Evolutionary conservation across 805 yeast genomes (phyloP).

Genomic region (Metschnikowia vanudenii): DNA sequence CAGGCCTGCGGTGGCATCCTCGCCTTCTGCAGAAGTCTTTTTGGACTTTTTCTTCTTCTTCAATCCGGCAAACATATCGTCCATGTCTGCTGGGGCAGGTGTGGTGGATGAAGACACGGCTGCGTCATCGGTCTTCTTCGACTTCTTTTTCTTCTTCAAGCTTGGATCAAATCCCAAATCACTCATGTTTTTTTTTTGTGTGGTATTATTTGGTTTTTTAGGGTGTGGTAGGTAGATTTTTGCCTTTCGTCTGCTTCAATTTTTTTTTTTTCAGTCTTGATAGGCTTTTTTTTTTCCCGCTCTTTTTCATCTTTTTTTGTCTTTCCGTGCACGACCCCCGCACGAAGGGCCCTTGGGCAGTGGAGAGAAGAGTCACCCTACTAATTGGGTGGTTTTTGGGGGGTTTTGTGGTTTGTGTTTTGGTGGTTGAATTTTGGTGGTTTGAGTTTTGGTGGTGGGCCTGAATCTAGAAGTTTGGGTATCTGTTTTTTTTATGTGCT

Average conservation of each 20-base stretch:
- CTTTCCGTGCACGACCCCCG: conserved; percentile 9
- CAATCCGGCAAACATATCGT: conserved; percentile 69
- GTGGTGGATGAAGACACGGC: conserved; percentile 26
- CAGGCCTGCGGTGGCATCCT: conserved; percentile 7
- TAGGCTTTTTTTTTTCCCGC: conserved; percentile 3
- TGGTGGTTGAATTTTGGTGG: too few species aligned
- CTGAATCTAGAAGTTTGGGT: too few species aligned
- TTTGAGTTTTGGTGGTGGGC: too few species aligned
- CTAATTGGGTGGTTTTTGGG: too few species aligned
- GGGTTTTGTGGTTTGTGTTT: too few species aligned
- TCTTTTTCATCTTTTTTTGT: background rate
- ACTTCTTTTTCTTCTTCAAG: conserved; percentile 81
- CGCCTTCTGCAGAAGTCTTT: conserved; percentile 12
- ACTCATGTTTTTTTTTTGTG: conserved; percentile 34
- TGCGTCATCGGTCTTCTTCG: conserved; percentile 47
- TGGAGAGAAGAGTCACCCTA: too few species aligned
- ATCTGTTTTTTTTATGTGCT: too few species aligned
- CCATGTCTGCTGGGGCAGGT: conserved; percentile 36
- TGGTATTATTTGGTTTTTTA: background rate
- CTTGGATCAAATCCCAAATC: conserved; percentile 72
- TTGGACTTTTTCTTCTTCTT: conserved; percentile 56
- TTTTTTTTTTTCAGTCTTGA: conserved; percentile 5
- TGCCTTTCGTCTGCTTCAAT: background rate
- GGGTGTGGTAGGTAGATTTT: background rate
- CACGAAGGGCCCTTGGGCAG: background rate